Percentiles rank a stretch among this genome's conserved stretches.
Evolutionary conservation across 495 filamentous ascomycete genomes (phyloP).

Genomic region (Penicillium daleae): DNA sequence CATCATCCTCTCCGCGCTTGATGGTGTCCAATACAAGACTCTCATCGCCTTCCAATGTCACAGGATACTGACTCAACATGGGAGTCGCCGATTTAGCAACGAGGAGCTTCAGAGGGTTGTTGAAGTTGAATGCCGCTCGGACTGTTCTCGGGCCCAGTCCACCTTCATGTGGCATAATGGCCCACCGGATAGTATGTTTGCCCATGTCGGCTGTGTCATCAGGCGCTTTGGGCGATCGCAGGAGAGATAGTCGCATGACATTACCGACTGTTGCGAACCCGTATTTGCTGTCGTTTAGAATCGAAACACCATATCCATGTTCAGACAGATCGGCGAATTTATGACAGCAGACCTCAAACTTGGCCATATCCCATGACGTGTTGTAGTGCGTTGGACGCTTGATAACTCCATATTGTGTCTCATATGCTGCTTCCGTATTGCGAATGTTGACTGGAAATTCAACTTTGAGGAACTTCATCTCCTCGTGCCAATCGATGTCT

Average conservation of each 20-base stretch:
- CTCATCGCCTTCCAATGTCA: constrained; percentile 58
- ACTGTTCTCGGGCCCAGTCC: constrained; percentile 71
- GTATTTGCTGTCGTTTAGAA: constrained; percentile 96
- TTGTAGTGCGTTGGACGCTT: constrained; percentile 93
- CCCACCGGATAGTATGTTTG: constrained; percentile 83
- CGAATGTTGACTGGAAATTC: constrained; percentile 94
- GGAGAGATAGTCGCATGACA: constrained; percentile 86
- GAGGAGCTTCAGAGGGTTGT: constrained; percentile 68
- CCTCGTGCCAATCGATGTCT: constrained; percentile 91
- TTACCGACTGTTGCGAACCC: constrained; percentile 90
- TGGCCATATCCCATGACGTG: constrained; percentile 95
- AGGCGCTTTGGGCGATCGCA: constrained; percentile 90
- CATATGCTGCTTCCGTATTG: constrained; percentile 91
- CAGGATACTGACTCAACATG: constrained; percentile 39
- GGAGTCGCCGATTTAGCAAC: constrained; percentile 19
- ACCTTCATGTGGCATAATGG: constrained; percentile 84
- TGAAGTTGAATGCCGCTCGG: constrained; percentile 88
- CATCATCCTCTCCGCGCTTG: constrained; percentile 95
- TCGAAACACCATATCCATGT: constrained; percentile 85
- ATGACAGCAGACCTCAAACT: constrained; percentile 98
- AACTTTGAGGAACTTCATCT: constrained; percentile 97
- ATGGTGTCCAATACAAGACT: constrained; percentile 79
- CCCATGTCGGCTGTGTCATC: constrained; percentile 98
- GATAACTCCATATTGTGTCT: constrained; percentile 90
- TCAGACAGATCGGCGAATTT: constrained; percentile 96